These are phyloP conservation scores for Puccinellia tenuiflora DNA, from an alignment of 176 grass and related monocot genomes.

Conservation along the genomic window DNA sequence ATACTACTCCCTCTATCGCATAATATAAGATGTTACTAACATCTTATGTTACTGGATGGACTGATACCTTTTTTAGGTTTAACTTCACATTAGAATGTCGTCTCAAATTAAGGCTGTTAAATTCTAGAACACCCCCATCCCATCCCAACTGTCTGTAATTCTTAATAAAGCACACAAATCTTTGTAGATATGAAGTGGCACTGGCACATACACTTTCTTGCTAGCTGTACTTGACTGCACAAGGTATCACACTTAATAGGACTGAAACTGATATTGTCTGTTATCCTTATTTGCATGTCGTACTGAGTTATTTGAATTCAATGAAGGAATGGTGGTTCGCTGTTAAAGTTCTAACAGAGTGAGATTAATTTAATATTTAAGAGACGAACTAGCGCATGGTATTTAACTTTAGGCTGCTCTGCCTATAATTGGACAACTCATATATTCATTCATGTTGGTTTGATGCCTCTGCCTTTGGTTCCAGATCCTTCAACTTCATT, in stretches of 20 bases:
- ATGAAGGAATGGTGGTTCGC: background rate
- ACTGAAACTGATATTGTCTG: background rate
- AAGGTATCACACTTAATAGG: background rate
- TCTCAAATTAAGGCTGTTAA: background rate
- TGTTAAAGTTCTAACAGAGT: background rate
- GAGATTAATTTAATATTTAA: conserved; percentile 1
- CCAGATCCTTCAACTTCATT: background rate
- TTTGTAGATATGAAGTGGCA: background rate
- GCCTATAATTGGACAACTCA: background rate
- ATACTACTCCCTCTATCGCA: background rate
- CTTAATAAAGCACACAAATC: background rate
- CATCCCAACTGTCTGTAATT: background rate
- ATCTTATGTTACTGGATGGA: too few species aligned
- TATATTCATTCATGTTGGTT: background rate
- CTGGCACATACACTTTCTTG: background rate
- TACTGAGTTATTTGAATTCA: background rate
- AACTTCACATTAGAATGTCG: background rate
- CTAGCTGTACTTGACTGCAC: conserved; percentile 4
- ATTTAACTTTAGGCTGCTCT: background rate
- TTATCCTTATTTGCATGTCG: conserved; percentile 19
- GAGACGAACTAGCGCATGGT: background rate
- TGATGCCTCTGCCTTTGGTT: conserved; percentile 1
- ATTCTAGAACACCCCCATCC: background rate
- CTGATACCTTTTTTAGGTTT: too few species aligned
- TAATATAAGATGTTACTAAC: background rate